Conservation (phyloP, 768 basidiomycete species). For the Galerina sulciceps region DNA sequence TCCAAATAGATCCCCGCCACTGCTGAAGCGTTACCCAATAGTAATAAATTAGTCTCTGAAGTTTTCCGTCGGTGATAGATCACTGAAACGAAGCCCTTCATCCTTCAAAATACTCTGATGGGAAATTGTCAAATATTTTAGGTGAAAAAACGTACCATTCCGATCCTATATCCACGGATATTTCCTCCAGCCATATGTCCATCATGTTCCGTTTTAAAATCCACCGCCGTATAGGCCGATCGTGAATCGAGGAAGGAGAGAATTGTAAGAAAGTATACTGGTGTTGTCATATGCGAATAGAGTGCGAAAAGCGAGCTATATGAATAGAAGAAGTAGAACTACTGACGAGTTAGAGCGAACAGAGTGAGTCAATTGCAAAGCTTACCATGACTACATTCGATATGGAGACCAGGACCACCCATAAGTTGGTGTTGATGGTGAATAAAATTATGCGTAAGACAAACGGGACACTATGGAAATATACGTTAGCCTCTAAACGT, state of each 20-base stretch:
- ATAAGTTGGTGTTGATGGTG: neutral
- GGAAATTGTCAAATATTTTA: neutral
- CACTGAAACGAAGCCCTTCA: too few species aligned
- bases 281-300: neutral
- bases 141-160: neutral
- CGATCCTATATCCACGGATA: neutral
- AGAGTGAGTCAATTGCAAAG: too few species aligned
- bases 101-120: too few species aligned
- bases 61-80: too few species aligned
- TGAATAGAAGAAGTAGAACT: slow-evolving; percentile 9
- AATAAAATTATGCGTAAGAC: neutral
- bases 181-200: neutral
- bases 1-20: too few species aligned
- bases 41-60: too few species aligned
- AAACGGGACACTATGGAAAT: neutral
- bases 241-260: slow-evolving; percentile 1
- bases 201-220: neutral
- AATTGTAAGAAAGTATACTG: slow-evolving; percentile 1
- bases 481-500: neutral
- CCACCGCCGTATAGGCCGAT: neutral
- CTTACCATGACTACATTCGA: slow-evolving; percentile 7
- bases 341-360: neutral
- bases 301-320: slow-evolving; percentile 6
- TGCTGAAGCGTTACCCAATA: too few species aligned
- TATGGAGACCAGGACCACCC: neutral